A percentile compares a stretch with the other conserved stretches of the same genome.
Conservation (phyloP, 768 basidiomycete species). For the Tricholoma furcatifolium region DNA sequence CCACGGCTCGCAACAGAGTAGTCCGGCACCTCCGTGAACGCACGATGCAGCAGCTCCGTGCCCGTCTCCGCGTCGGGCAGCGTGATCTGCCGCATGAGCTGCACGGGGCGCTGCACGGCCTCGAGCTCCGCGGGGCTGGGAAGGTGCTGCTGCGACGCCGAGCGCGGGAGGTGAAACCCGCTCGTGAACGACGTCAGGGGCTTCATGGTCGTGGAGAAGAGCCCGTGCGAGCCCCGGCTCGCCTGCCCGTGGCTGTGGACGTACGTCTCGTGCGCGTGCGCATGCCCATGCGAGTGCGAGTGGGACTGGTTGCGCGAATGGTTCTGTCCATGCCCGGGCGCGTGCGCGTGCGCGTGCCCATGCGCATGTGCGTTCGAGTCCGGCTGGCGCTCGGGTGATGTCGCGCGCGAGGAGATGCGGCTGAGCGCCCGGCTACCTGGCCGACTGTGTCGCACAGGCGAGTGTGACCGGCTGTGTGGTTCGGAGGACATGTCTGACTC, state of each 20-base stretch:
- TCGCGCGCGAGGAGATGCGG: slow-evolving; percentile 40
- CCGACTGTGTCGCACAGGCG: slow-evolving; percentile 14
- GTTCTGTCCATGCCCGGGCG: slow-evolving; percentile 4
- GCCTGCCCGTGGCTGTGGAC: slow-evolving; percentile 48
- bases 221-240: slow-evolving; percentile 47
- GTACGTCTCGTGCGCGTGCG: slow-evolving; percentile 41
- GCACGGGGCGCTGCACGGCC: slow-evolving; percentile 16
- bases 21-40: slow-evolving; percentile 79
- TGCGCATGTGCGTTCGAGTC: background rate
- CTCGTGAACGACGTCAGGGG: slow-evolving; percentile 51
- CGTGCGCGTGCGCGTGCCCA: slow-evolving; percentile 11
- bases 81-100: slow-evolving; percentile 13
- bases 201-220: slow-evolving; percentile 64
- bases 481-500: slow-evolving; percentile 21
- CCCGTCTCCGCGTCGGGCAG: slow-evolving; percentile 17
- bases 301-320: background rate
- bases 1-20: slow-evolving; percentile 84
- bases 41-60: slow-evolving; percentile 49
- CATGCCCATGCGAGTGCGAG: slow-evolving; percentile 12
- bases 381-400: slow-evolving; percentile 55
- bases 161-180: slow-evolving; percentile 27
- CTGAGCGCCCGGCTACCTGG: slow-evolving; percentile 12
- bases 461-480: slow-evolving; percentile 21
- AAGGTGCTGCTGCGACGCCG: slow-evolving; percentile 3
- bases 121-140: slow-evolving; percentile 7